Base-by-base conservation (phyloP, 805 yeast species). In the Lipomyces yamanashiensis region DNA sequence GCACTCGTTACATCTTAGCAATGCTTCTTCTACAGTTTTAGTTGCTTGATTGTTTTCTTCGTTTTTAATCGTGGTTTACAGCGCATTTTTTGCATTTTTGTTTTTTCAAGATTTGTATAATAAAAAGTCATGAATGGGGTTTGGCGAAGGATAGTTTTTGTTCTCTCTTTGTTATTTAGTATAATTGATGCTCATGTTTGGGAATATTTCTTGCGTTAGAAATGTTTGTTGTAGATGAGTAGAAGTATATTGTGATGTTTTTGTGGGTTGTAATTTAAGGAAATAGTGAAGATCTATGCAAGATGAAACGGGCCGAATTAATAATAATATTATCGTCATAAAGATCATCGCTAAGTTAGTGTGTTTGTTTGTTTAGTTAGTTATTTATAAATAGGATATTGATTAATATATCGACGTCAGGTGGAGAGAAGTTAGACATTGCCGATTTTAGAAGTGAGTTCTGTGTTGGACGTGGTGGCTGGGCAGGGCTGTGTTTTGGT, bases 21-120 rank as follows among this genome's bases (percentile, higher is more conserved):
- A 44, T n/a, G 51, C 50, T 34, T 47, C 60, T 6, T 49, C 56
- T 28, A 47, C 62, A 7, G 45, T 58, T 36, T 48, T 58, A n/a
- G 57, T 58, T 49, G 62, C 59, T 5, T 60, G 36, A 47, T n/a
- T 15, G 4, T 5, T 12, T 34, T 12, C 7, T 9, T 9, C 39
- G 7, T 49, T 33, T 33, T 15, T 23, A 13, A 28, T 49, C 17
- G 52, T 28, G 10, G 6, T 50, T 50, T 9, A 13, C 41, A 9
- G 13, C 45, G 45, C 45, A n/a, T 51, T n/a, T 50, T 50, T 33
- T 34, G 36, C 41, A 15, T 43, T 41, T 40, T 41, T 23, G 41
- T n/a, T 41, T 40, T 41, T 10, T 23, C 5, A 3, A 15, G 7
- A n/a, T 52, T 12, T 52, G 23, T 53, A 21, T 41, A 13, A 39